Evolutionary conservation across 805 yeast genomes (phyloP), one percentile per base, ranked within the genome.

Genomic region (Suhomyces canberraensis): DNA sequence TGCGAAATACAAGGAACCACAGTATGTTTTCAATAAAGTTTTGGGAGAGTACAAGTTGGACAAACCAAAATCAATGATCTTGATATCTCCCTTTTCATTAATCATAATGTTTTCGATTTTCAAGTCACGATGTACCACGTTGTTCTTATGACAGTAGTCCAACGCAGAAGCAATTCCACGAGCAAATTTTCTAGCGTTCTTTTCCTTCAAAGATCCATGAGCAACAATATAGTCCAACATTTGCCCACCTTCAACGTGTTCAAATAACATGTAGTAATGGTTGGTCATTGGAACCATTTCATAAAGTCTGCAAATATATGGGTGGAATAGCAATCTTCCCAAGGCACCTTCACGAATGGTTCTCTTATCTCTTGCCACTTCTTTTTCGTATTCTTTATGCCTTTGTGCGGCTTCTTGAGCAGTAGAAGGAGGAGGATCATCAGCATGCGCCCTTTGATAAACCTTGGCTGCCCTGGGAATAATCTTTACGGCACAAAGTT

Each of bases 1-100:
- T 1, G 98, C 99, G 75, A 93, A 93, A 59, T 93, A 93, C 35
- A 93, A 70, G 1, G 97, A 89, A 3, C 99, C 99, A 71, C 99
- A 93, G 56, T 87, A 93, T 1, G 99, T 93, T 54, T 85, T 87
- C 54, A 93, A 76, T 37, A 88, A 66, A 29, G 79, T 70, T 41
- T 76, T 75, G 14, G 79, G 77, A 31, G 88, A 79, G 58, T 77
- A 93, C 58, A 93, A 65, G 63, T 93, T 93, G 9, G 96, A 86
- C 27, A 93, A 73, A 8, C 99, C 99, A 61, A 93, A 93, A 66
- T 93, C 99, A 44, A 93, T 93, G 50, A 93, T 84, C 59, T 91
- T 90, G 56, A 93, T 84, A 53, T 91, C 96, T 41, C 98, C 98
- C 39, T 84, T 78, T 39, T 88, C 87, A 39, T 89, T 84, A 32